phyloP scores from a whole-genome alignment of 2,329 filamentous ascomycete species.

The Fusarium nurragi region DNA sequence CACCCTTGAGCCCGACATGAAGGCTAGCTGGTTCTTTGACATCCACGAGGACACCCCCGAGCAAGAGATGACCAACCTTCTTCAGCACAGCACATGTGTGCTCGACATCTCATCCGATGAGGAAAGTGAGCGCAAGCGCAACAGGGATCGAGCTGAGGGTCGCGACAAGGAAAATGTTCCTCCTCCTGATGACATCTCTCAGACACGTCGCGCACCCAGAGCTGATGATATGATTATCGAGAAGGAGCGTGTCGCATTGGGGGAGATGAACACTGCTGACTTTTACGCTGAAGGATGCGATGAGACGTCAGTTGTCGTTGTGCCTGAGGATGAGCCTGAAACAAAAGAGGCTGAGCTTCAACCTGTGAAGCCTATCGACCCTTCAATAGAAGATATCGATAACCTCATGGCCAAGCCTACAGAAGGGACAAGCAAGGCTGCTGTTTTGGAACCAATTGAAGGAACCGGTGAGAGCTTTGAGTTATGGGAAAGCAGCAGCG shows the following conservation, averaged over 20 bases:
- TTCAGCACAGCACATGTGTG: slow-evolving; percentile 88
- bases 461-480: slow-evolving; percentile 70
- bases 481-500: slow-evolving; percentile 76
- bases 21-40: slow-evolving; percentile 86
- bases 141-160: slow-evolving; percentile 64
- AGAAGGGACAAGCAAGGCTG: slow-evolving; percentile 54
- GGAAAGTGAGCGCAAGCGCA: slow-evolving; percentile 68
- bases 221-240: slow-evolving; percentile 69
- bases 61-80: slow-evolving; percentile 89
- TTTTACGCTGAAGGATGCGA: slow-evolving; percentile 75
- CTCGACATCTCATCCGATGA: slow-evolving; percentile 93
- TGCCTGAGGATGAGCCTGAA: slow-evolving; percentile 65
- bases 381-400: slow-evolving; percentile 46
- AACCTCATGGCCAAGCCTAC: slow-evolving; percentile 51
- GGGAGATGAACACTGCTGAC: slow-evolving; percentile 72
- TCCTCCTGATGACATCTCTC: slow-evolving; percentile 71
- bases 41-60: slow-evolving; percentile 94
- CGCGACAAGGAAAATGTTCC: slow-evolving; percentile 94
- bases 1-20: slow-evolving; percentile 58
- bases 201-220: slow-evolving; percentile 54
- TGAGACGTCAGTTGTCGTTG: slow-evolving; percentile 67
- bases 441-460: slow-evolving; percentile 64
- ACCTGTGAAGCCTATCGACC: slow-evolving; percentile 33
- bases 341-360: not conserved
- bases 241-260: slow-evolving; percentile 71